Percentiles rank a stretch among this genome's conserved stretches.
phyloP scores from a whole-genome alignment of 148 eudicot species.

The Rhododendron henanense region DNA sequence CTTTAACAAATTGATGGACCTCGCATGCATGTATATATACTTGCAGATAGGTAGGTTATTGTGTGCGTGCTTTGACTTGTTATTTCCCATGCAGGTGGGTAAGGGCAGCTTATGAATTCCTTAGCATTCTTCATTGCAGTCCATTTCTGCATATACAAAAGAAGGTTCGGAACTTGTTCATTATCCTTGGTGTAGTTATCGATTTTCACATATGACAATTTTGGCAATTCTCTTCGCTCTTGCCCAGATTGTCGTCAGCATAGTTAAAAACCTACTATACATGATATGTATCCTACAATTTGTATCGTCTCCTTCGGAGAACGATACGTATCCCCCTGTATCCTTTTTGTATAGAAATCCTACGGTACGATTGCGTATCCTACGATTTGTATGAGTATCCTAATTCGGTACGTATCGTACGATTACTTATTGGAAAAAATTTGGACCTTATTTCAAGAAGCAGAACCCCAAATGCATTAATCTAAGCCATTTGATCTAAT shows the following conservation, averaged over 20 bases:
- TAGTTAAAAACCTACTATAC: too few relatives aligned
- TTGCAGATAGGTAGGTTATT: background rate
- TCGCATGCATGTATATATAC: background rate
- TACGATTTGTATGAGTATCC: too few relatives aligned
- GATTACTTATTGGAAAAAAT: too few relatives aligned
- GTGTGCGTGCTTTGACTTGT: background rate
- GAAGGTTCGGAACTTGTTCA: constrained; percentile 37
- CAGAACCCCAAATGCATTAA: too few relatives aligned
- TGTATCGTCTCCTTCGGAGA: too few relatives aligned
- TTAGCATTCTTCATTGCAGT: constrained; percentile 52
- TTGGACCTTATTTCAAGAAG: too few relatives aligned
- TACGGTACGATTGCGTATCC: too few relatives aligned
- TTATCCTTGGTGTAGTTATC: background rate
- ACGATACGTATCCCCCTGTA: too few relatives aligned
- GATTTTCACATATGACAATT: background rate
- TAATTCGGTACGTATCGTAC: too few relatives aligned
- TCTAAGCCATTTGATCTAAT: too few relatives aligned
- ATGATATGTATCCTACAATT: too few relatives aligned
- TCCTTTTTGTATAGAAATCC: too few relatives aligned
- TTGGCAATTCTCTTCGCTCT: background rate
- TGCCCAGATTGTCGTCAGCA: background rate
- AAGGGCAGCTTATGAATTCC: constrained; percentile 67
- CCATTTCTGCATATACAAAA: constrained; percentile 58
- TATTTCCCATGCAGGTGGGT: constrained; percentile 71
- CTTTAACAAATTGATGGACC: background rate